Percentiles rank a stretch among this genome's conserved stretches.
Conservation (phyloP, 208 protist genomes). For the Crithidia acanthocephali region DNA sequence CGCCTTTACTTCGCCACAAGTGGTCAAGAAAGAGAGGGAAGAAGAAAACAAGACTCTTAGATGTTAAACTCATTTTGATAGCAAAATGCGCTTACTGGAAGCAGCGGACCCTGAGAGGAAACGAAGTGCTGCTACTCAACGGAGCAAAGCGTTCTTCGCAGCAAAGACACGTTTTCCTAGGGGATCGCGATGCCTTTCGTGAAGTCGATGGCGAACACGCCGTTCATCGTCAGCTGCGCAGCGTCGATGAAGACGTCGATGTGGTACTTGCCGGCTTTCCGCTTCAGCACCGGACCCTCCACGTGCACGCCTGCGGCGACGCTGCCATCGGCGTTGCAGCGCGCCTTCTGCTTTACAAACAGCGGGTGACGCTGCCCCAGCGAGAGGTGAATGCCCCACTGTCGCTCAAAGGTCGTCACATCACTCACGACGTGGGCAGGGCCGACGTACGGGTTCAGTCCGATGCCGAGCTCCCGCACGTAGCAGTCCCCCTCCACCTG, state of each 20-base stretch:
- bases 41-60: not conserved
- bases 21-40: not conserved
- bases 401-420: constrained; percentile 92
- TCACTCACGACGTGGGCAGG: constrained; percentile 79
- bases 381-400: constrained; percentile 90
- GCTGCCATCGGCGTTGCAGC: constrained; percentile 71
- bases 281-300: constrained; percentile 78
- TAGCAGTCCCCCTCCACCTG: constrained; percentile 83
- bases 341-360: constrained; percentile 83
- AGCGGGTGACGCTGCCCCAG: constrained; percentile 90
- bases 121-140: too few species aligned
- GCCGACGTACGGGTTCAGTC: constrained; percentile 88
- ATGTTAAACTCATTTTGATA: not conserved
- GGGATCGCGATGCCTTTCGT: constrained; percentile 56
- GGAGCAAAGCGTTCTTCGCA: too few species aligned
- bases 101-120: too few species aligned
- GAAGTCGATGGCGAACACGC: constrained; percentile 72
- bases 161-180: constrained; percentile 4
- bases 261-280: constrained; percentile 89
- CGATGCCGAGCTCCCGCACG: constrained; percentile 91
- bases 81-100: constrained; percentile 10
- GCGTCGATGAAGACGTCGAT: constrained; percentile 90
- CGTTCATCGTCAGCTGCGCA: constrained; percentile 55
- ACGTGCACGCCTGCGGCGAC: constrained; percentile 53
- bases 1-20: too few species aligned